Percentiles rank a stretch among this genome's conserved stretches.
Evolutionary conservation across 2,329 filamentous ascomycete species (phyloP).

Genomic region (Diaporthe ilicicola): DNA sequence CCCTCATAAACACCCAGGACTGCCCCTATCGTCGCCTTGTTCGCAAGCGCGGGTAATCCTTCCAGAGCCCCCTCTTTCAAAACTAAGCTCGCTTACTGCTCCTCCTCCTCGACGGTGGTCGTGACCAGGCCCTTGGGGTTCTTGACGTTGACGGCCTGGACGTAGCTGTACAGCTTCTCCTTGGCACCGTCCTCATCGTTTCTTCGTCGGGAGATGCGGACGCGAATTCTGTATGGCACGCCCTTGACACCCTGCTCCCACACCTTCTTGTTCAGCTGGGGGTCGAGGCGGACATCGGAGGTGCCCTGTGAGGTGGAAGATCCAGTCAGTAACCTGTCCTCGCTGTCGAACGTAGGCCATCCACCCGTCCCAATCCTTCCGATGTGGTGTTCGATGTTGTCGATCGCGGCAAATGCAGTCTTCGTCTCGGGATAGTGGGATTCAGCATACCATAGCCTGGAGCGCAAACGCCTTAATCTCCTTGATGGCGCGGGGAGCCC

Average conservation of each 20-base stretch:
- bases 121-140: conserved; percentile 98
- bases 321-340: conserved; percentile 24
- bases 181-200: conserved; percentile 99
- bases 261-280: conserved; percentile 99
- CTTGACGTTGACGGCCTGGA: conserved; percentile 99
- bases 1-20: conserved; percentile 34
- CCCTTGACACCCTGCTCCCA: conserved; percentile 99
- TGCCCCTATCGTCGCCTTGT: conserved; percentile 39
- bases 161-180: conserved; percentile 99
- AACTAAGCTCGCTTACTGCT: conserved; percentile 36
- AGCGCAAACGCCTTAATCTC: conserved; percentile 96
- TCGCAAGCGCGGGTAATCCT: conserved; percentile 21
- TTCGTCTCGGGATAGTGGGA: conserved; percentile 26
- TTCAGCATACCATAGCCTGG: conserved; percentile 88
- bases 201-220: conserved; percentile 99
- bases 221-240: conserved; percentile 94
- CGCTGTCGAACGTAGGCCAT: neutral
- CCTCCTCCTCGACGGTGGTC: conserved; percentile 81
- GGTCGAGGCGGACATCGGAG: conserved; percentile 96
- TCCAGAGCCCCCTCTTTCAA: conserved; percentile 12
- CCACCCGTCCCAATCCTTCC: neutral
- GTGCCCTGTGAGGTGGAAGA: conserved; percentile 74
- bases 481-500: conserved; percentile 98
- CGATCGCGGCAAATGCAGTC: neutral
- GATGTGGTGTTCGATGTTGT: neutral